Base-by-base conservation (phyloP, 129 eudicot species). In the Artemisia argyi region DNA sequence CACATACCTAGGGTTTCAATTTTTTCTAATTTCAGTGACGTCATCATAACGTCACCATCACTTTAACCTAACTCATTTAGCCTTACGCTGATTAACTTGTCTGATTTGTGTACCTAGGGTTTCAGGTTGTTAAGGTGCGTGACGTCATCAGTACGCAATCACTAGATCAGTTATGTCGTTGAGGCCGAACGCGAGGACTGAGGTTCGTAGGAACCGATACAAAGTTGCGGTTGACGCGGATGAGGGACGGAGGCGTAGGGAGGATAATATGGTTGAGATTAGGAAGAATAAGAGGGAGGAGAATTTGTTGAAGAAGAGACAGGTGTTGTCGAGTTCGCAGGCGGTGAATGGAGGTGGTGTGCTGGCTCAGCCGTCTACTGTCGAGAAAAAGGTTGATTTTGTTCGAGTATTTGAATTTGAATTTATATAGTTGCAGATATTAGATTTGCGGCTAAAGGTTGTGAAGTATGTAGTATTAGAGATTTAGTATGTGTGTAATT, bases 261-360 rank as follows among this genome's bases (percentile, higher is more conserved):
- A 87, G 76, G 91, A 91, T 48, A 83, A 88, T 58, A 83, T 91
- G 97, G 91, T 91, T 64, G 97, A 87, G 95, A 91, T 91, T 91
- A 82, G 91, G 59, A 91, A 91, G 85, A 87, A 72, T 65, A 80
- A 71, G 53, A 75, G 95, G 49, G 97, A 91, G 57, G 97, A 91
- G 85, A 91, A 80, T 65, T 80, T 91, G 70, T 71, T 74, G 55
- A 90, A 90, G 82, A 90, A 90, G 82, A 89, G 94, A 13, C 87
- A 88, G 65, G 85, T 84, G 20, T 65, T 83, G 13, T 80, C 84
- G 57, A 54, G 75, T 5, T 85, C 78, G 56, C 91, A 78, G 18
- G 71, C 78, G 66, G 54, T 67, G 57, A 39, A 39, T 39, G n/a
- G 69, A 60, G 22, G 49, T 8, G 80, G 75, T 61, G 67, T 66